Percentiles rank a stretch among this genome's conserved stretches.
Conservation (phyloP, 192 early-diverging fungal species). For the Gaertneriomyces semiglobifer region DNA sequence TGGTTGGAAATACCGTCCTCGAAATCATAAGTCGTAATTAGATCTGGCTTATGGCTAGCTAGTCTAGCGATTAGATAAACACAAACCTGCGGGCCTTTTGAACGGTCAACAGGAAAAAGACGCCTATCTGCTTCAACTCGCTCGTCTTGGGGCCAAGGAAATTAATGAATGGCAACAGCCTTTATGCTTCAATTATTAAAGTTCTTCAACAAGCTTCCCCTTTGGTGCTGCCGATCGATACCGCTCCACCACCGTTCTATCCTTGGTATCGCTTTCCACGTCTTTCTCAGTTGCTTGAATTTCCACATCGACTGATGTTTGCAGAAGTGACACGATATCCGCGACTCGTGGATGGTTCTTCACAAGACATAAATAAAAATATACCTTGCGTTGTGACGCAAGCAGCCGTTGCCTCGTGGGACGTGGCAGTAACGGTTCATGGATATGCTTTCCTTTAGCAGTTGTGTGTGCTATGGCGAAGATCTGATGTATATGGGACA, state of each 20-base stretch:
- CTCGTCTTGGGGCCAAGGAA: no score
- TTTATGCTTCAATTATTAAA: no score
- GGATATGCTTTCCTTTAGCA: neutral
- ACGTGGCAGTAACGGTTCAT: slow-evolving; percentile 16
- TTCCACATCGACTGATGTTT: slow-evolving; percentile 11
- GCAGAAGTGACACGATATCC: neutral
- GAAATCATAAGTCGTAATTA: no score
- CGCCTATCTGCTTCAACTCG: no score
- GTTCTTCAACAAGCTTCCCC: no score
- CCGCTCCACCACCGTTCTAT: neutral
- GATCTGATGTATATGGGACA: slow-evolving; percentile 15
- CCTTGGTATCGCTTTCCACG: neutral
- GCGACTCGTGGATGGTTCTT: neutral
- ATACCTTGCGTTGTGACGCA: slow-evolving; percentile 18
- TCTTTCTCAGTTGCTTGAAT: neutral
- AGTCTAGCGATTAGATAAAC: no score
- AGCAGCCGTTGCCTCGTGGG: slow-evolving; percentile 14
- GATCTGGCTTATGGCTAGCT: no score
- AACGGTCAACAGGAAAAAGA: no score
- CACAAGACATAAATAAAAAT: slow-evolving; percentile 23
- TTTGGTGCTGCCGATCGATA: neutral
- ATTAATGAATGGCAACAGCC: no score
- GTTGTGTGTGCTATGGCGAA: slow-evolving; percentile 8
- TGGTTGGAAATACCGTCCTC: no score
- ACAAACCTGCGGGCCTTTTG: no score